Evolutionary conservation across 2,329 filamentous ascomycete species (phyloP).

Genomic region (Ceratocystis diversiconidia): DNA sequence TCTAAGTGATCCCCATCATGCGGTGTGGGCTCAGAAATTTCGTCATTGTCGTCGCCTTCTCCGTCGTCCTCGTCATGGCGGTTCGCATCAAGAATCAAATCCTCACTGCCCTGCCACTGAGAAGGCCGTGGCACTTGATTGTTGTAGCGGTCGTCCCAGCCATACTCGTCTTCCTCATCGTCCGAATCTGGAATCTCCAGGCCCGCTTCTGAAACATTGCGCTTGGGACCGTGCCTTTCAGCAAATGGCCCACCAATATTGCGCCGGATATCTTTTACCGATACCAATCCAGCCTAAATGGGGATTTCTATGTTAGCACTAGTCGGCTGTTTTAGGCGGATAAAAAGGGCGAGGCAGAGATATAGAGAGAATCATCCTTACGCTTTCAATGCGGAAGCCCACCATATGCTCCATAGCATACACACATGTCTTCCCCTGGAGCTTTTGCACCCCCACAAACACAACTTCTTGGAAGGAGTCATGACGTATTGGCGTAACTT

Average conservation of each 20-base stretch:
- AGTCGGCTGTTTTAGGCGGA: neutral
- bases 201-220: conserved; percentile 37
- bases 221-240: conserved; percentile 35
- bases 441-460: conserved; percentile 44
- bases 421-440: conserved; percentile 37
- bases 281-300: conserved; percentile 9
- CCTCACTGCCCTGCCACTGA: conserved; percentile 54
- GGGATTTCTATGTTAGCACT: neutral
- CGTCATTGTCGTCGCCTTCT: conserved; percentile 19
- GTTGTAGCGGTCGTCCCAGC: conserved; percentile 54
- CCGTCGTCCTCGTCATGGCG: conserved; percentile 24
- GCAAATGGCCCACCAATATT: conserved; percentile 5
- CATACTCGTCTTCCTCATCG: conserved; percentile 54
- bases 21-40: neutral
- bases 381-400: conserved; percentile 36
- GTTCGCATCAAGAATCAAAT: conserved; percentile 40
- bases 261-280: conserved; percentile 20
- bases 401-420: conserved; percentile 31
- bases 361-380: conserved; percentile 23
- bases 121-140: conserved; percentile 45
- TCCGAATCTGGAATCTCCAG: conserved; percentile 46
- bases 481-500: neutral
- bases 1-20: neutral
- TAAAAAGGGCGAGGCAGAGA: neutral
- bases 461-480: conserved; percentile 12